phyloP scores from a whole-genome alignment of 352 stramenopile species.

The Phytopythium ostracodes region DNA sequence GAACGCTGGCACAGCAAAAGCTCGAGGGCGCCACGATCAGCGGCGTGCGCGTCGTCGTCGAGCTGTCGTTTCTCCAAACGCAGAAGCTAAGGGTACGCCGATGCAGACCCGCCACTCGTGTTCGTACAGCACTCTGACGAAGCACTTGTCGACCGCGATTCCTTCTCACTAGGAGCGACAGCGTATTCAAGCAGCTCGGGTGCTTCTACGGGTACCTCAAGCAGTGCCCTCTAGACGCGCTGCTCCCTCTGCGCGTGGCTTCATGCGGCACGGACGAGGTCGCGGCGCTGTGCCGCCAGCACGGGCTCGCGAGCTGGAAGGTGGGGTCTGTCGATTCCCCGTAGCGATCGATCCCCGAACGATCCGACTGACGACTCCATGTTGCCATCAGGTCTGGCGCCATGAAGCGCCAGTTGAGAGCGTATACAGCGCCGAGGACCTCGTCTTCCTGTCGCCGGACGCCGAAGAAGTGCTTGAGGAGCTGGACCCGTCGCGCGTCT shows the following conservation, averaged over 20 bases:
- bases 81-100: slow-evolving; percentile 44
- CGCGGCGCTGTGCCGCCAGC: slow-evolving; percentile 28
- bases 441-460: slow-evolving; percentile 86
- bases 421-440: slow-evolving; percentile 37
- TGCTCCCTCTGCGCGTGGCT: slow-evolving; percentile 55
- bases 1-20: slow-evolving; percentile 49
- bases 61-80: slow-evolving; percentile 46
- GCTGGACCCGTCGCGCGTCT: slow-evolving; percentile 47
- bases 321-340: slow-evolving; percentile 13
- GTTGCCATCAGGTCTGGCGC: slow-evolving; percentile 20
- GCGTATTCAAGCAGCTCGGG: slow-evolving; percentile 76
- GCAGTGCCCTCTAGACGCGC: slow-evolving; percentile 48
- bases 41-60: slow-evolving; percentile 59
- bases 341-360: not conserved
- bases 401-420: slow-evolving; percentile 46
- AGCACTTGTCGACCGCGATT: not conserved
- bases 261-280: slow-evolving; percentile 32
- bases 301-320: slow-evolving; percentile 59
- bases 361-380: not conserved
- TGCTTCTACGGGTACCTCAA: slow-evolving; percentile 80
- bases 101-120: not conserved
- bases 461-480: slow-evolving; percentile 53
- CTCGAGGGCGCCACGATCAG: slow-evolving; percentile 34
- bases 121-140: not conserved
- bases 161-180: slow-evolving; percentile 43